A percentile compares a stretch with the other conserved stretches of the same genome.
These are phyloP conservation scores for Cladorrhinum sp. DNA, from an alignment of 2,329 filamentous ascomycete species.

Conservation along the genomic window DNA sequence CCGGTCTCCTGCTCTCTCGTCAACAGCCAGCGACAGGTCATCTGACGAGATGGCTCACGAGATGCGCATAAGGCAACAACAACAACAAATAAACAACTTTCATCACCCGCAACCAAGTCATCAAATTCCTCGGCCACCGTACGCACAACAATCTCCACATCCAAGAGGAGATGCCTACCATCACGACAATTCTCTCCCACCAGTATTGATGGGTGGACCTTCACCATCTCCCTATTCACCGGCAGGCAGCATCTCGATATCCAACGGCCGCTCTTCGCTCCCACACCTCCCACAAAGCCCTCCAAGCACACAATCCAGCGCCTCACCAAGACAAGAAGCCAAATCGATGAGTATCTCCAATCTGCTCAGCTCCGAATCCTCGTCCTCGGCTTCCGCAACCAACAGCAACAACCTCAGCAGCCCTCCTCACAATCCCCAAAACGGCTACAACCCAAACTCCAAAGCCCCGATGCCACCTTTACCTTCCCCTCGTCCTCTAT, in stretches of 20 bases:
- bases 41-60: constrained; percentile 28
- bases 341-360: constrained; percentile 34
- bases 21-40: constrained; percentile 30
- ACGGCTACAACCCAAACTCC: constrained; percentile 3
- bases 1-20: constrained; percentile 30
- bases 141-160: constrained; percentile 22
- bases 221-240: constrained; percentile 16
- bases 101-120: constrained; percentile 22
- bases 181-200: constrained; percentile 15
- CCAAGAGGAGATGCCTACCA: constrained; percentile 23
- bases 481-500: not conserved
- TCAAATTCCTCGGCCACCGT: constrained; percentile 23
- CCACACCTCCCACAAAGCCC: constrained; percentile 25
- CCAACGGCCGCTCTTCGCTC: constrained; percentile 16
- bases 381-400: not conserved
- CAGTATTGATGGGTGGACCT: constrained; percentile 7
- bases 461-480: constrained; percentile 5
- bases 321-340: constrained; percentile 28
- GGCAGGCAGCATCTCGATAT: not conserved
- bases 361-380: constrained; percentile 29
- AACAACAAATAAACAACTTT: constrained; percentile 20
- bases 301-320: constrained; percentile 23
- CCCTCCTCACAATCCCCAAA: not conserved
- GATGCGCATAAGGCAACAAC: constrained; percentile 16
- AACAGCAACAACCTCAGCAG: constrained; percentile 12